phyloP scores from a whole-genome alignment of 768 basidiomycete species.

The Lactarius evosmus region DNA sequence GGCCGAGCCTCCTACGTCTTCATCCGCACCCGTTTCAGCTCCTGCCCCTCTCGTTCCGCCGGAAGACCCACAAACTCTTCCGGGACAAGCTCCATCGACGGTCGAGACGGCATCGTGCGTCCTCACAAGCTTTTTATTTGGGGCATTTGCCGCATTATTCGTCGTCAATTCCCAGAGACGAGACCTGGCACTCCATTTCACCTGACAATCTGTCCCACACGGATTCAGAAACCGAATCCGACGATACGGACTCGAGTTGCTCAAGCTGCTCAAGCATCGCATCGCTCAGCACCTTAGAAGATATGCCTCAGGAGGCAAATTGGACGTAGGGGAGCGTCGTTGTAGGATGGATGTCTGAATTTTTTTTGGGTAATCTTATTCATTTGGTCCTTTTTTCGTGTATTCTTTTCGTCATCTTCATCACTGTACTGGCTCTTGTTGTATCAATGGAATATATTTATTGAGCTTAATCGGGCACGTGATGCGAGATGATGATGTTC shows the following conservation, averaged over 20 bases:
- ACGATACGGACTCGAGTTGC: conserved; percentile 23
- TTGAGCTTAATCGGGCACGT: no score
- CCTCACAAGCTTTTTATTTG: conserved; percentile 58
- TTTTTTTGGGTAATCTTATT: conserved; percentile 20
- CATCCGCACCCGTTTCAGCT: conserved; percentile 17
- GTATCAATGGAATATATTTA: conserved; percentile 24
- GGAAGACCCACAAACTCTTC: conserved; percentile 19
- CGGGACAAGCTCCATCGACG: conserved; percentile 25
- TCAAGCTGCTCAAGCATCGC: conserved; percentile 29
- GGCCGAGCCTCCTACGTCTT: conserved; percentile 1
- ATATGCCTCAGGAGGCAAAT: conserved; percentile 4
- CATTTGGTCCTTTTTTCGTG: conserved; percentile 5
- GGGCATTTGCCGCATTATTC: conserved; percentile 50
- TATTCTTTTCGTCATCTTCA: conserved; percentile 4
- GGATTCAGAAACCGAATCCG: conserved; percentile 20
- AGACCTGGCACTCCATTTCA: conserved; percentile 27
- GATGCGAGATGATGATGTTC: no score
- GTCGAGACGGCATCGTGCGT: conserved; percentile 44
- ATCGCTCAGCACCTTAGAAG: conserved; percentile 26
- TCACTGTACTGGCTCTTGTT: neutral
- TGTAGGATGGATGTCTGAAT: neutral
- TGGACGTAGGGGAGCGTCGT: conserved; percentile 1
- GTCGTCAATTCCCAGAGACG: conserved; percentile 29
- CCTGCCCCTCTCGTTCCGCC: conserved; percentile 27
- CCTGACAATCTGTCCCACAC: conserved; percentile 13